A percentile compares a stretch with the other conserved stretches of the same genome.
Evolutionary conservation across 1,139 yeast species (phyloP).

Genomic region (Geotrichum restrictum): DNA sequence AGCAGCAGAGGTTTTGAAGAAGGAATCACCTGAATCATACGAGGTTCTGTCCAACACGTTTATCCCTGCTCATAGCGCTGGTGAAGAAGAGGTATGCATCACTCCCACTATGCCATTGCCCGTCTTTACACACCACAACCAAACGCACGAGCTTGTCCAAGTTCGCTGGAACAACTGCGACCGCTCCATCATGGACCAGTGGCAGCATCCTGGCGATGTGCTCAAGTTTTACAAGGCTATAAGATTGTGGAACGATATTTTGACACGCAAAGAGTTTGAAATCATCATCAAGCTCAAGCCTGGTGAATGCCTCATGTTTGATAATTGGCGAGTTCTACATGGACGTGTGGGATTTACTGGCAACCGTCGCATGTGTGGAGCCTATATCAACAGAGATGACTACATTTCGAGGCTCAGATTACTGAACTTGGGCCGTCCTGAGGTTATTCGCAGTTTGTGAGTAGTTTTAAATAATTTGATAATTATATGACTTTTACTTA

Average conservation of each 20-base stretch:
- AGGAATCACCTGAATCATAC: conserved; percentile 52
- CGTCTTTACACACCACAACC: conserved; percentile 53
- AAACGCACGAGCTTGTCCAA: conserved; percentile 54
- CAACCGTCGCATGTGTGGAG: conserved; percentile 71
- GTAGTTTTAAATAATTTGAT: background rate
- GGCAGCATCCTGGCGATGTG: conserved; percentile 54
- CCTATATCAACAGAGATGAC: conserved; percentile 68
- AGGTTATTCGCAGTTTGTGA: conserved; percentile 34
- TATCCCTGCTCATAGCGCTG: conserved; percentile 75
- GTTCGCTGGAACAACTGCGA: conserved; percentile 77
- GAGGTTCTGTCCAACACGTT: conserved; percentile 51
- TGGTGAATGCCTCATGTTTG: conserved; percentile 64
- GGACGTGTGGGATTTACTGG: conserved; percentile 70
- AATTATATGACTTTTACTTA: background rate
- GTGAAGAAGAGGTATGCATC: conserved; percentile 64
- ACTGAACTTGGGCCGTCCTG: conserved; percentile 51
- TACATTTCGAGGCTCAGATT: conserved; percentile 55
- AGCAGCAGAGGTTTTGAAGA: conserved; percentile 53
- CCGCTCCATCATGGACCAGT: conserved; percentile 59
- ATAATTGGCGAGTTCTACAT: conserved; percentile 75
- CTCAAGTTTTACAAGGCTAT: conserved; percentile 59
- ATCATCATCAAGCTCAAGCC: conserved; percentile 58
- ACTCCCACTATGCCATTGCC: conserved; percentile 59
- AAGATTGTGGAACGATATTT: conserved; percentile 53
- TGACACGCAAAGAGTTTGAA: conserved; percentile 52